Evolutionary conservation across 805 yeast species (phyloP), one percentile per base, ranked within the genome.

Genomic region (Kazachstania psychrophila): DNA sequence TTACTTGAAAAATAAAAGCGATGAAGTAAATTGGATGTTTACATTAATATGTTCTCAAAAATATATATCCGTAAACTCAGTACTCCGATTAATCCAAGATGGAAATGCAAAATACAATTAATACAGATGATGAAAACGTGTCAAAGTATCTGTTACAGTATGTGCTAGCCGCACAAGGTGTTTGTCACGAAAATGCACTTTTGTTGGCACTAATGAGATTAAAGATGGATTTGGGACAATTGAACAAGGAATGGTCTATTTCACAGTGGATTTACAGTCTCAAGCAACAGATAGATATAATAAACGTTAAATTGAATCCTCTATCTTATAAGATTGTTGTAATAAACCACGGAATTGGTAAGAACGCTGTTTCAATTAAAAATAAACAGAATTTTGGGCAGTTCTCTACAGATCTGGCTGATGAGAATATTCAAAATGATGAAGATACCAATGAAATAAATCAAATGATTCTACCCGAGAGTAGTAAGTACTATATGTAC

Each of bases 401-500:
- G 5, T 26, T 26, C 15, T 14, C 15, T 16, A 16, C 12, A 15
- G 13, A 22, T 20, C 4, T 15, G 7, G 16, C 23, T 5, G 13
- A 14, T 23, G 22, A 24, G 5, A 31, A 34, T 27, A 9, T 16
- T 28, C 18, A 16, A 11, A 5, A 7, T 27, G 13, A 24, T 12
- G 2, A 23, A 18, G 12, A 20, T 34, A 10, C 28, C 13, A 7
- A 20, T 16, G 25, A 14, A 10, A 6, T 4, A 11, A 10, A 22
- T 5, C 25, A 11, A 5, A 13, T 37, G 4, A 26, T 23, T 2
- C 23, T 46, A 3, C 46, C 49, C 2, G 36, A 35, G 10, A 46
- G 44, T 31, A 48, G 37, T 28, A 41, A 47, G 28, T 54, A 44
- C 33, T 56, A 51, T 28, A 51, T 54, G 14, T 55, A 56, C 31